Percentiles rank a stretch among this genome's conserved stretches.
phyloP scores from a whole-genome alignment of 331 rosid genomes.

The Rosa hybrid region DNA sequence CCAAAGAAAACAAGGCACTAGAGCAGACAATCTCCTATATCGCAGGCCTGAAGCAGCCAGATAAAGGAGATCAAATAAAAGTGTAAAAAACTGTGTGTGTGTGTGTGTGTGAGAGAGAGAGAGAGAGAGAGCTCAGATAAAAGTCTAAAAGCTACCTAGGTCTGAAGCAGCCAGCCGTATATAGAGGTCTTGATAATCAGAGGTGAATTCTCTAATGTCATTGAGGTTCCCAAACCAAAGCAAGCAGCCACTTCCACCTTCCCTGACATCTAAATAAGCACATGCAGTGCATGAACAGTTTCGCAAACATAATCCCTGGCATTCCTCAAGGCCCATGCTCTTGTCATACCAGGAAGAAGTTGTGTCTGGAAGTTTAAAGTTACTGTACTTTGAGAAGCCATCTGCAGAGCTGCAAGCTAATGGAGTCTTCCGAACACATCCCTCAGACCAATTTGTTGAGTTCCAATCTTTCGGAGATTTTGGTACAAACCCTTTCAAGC shows the following conservation, averaged over 20 bases:
- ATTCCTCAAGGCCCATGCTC: constrained; percentile 20
- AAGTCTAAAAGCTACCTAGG: constrained; percentile 23
- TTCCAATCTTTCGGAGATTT: constrained; percentile 30
- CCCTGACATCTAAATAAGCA: constrained; percentile 11
- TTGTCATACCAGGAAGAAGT: constrained; percentile 33
- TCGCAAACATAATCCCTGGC: constrained; percentile 13
- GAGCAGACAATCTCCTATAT: no score
- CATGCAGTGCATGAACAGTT: constrained; percentile 33
- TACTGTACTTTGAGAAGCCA: constrained; percentile 32
- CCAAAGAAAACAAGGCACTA: neutral
- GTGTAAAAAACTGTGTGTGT: no score
- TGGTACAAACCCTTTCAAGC: constrained; percentile 43
- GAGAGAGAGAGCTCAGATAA: neutral
- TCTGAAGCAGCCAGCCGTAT: constrained; percentile 39
- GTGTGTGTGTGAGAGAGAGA: no score
- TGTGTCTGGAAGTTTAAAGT: constrained; percentile 44
- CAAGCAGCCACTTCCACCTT: constrained; percentile 20
- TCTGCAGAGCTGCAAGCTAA: constrained; percentile 21
- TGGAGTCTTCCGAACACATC: constrained; percentile 31
- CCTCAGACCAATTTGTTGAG: constrained; percentile 36
- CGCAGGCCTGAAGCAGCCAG: neutral
- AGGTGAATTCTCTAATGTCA: neutral
- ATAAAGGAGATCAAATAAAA: no score
- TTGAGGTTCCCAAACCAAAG: constrained; percentile 27
- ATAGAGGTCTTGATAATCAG: constrained; percentile 36